Evolutionary conservation across 2,329 filamentous ascomycete genomes (phyloP).

Genomic region (Alternaria triticina): DNA sequence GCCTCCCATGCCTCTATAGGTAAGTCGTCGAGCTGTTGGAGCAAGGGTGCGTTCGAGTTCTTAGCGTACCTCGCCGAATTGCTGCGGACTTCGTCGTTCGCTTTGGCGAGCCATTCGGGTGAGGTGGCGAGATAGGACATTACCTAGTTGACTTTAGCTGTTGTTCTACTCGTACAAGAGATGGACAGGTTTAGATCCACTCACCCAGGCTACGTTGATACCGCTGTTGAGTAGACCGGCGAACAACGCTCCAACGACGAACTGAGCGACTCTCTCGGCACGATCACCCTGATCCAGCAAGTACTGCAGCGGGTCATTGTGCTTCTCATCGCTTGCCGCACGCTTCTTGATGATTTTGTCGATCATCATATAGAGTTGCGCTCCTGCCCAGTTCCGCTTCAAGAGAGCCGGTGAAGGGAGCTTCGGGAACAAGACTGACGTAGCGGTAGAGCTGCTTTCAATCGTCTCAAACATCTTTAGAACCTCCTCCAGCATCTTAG

Average conservation of each 20-base stretch:
- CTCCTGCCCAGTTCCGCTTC: slow-evolving; percentile 54
- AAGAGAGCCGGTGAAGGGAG: slow-evolving; percentile 56
- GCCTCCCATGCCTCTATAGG: slow-evolving; percentile 62
- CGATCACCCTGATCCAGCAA: slow-evolving; percentile 60
- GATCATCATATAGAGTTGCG: slow-evolving; percentile 58
- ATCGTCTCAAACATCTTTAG: slow-evolving; percentile 57
- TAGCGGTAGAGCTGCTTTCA: slow-evolving; percentile 53
- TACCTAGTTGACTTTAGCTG: background rate
- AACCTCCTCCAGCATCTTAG: slow-evolving; percentile 50
- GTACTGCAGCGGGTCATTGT: slow-evolving; percentile 61
- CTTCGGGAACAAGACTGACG: slow-evolving; percentile 61
- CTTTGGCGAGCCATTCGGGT: slow-evolving; percentile 53
- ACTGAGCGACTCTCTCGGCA: slow-evolving; percentile 53
- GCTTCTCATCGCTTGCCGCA: slow-evolving; percentile 48
- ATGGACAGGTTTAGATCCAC: background rate
- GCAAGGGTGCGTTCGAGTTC: slow-evolving; percentile 42
- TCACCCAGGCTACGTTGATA: slow-evolving; percentile 61
- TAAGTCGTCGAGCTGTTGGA: slow-evolving; percentile 52
- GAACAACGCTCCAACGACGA: slow-evolving; percentile 62
- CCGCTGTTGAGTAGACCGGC: slow-evolving; percentile 65
- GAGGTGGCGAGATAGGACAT: slow-evolving; percentile 42
- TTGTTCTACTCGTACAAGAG: background rate
- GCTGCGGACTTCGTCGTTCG: slow-evolving; percentile 56
- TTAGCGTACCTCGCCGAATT: slow-evolving; percentile 54
- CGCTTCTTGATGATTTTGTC: slow-evolving; percentile 57